Evolutionary conservation across 352 stramenopile genomes (phyloP), one percentile per base, ranked within the genome.

Genomic region (Pythium aquatile): DNA sequence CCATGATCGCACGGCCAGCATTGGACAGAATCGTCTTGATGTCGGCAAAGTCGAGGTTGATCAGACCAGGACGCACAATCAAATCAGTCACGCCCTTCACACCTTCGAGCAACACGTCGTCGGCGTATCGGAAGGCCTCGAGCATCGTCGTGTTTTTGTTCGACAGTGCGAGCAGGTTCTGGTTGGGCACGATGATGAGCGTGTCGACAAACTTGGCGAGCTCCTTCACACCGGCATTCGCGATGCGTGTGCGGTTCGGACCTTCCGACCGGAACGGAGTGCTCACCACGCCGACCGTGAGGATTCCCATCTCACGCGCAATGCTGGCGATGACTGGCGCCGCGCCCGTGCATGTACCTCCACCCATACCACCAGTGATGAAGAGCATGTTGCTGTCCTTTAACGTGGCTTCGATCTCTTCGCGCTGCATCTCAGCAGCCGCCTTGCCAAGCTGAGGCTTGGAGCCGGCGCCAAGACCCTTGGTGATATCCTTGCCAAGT

Each of bases 1-100:
- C 96, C 96, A 99, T 99, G 48, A 99, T 90, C 20, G 96, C 96
- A 14, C 93, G 95, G 0, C 96, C 96, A 6, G 95, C 95, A 71
- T 96, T 93, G 35, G 88, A 93, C 68, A 99, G 89, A 56, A 99
- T 97, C 11, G 93, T 95, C 65, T 97, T 92, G 59, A 99, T 98
- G 74, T 99, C 96, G 26, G 96, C 96, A 80, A 99, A 99, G 72
- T 98, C 96, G 16, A 99, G 78, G 70, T 99, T 99, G 57, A 99
- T 97, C n/a, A 99, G 72, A 44, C 96, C 96, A 8, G 96, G 94
- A 59, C 96, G 95, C 59, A 98, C 85, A 68, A 99, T 98, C 48
- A 98, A 83, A 74, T 98, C 94, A 0, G 95, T 98, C 51, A 98
- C 97, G 47, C 94, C 95, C 60, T 98, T 97, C 24, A 98, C 94